phyloP scores from a whole-genome alignment of 108 stramenopile genomes.

The Parmales sp. region DNA sequence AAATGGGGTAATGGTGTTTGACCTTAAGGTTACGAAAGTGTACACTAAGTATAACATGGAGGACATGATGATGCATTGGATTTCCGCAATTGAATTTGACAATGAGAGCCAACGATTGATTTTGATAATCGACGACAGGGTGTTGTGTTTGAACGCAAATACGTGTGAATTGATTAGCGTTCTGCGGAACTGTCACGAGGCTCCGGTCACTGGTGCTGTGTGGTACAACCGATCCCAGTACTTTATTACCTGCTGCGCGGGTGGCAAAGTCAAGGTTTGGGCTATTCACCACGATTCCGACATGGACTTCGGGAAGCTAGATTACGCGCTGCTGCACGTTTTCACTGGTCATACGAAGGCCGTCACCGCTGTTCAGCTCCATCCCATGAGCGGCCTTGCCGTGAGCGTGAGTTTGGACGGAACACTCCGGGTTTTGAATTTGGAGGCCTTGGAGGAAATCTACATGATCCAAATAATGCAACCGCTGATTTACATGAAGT shows the following conservation, averaged over 20 bases:
- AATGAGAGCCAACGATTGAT: not conserved
- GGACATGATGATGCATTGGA: not conserved
- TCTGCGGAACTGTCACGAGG: not conserved
- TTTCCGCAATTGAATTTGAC: slow-evolving; percentile 4
- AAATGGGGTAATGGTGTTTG: not conserved
- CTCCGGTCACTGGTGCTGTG: not conserved
- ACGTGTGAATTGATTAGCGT: not conserved
- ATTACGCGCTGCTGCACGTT: not conserved
- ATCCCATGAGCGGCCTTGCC: slow-evolving; percentile 3
- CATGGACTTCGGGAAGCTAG: not conserved
- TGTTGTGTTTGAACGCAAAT: not conserved
- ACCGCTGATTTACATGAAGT: not conserved
- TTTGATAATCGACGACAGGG: not conserved
- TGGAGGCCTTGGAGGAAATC: slow-evolving; percentile 10
- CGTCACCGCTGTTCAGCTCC: slow-evolving; percentile 2
- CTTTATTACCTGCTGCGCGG: slow-evolving; percentile 2
- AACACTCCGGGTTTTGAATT: not conserved
- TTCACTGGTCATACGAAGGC: slow-evolving; percentile 11
- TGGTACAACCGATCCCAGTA: slow-evolving; percentile 6
- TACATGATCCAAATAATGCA: slow-evolving; percentile 6
- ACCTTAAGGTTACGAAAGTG: not conserved
- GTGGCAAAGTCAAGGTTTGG: slow-evolving; percentile 7
- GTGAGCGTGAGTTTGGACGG: not conserved
- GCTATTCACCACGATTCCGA: slow-evolving; percentile 10
- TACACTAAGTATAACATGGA: not conserved